Evolutionary conservation across 106 monocot species (phyloP), one percentile per base, ranked within the genome.

Genomic region (Acorus gramineus): DNA sequence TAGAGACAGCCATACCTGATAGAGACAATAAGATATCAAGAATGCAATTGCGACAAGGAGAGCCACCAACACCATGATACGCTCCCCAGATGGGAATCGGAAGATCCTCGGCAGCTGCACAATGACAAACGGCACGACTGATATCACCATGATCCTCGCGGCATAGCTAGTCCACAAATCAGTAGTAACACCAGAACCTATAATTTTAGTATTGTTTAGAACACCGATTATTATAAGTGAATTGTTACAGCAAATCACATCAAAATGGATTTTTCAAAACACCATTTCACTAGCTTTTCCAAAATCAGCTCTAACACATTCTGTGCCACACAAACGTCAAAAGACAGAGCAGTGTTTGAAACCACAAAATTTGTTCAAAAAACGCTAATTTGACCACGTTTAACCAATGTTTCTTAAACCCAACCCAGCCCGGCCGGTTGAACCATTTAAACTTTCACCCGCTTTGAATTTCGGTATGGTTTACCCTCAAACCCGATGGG

Each of bases 131-230:
- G 89, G 95, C 60, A 96, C 14, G 57, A 91, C 50, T n/a, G 96
- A 91, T 77, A 91, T 71, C 44, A 77, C 61, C 96, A 96, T 91
- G 65, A 96, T 96, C 68, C 78, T 87, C 68, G 96, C 90, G 62
- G 90, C 87, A 81, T 96, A 73, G 64, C 85, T 87, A 53, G 96
- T 96, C 51, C 71, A 83, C 57, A 83, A 2, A 79, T 96, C 96
- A 75, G 81, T 84, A 11, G 96, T 70, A 57, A 89, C 57, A 54
- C 86, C 96, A 72, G 85, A 87, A 47, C 82, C 87, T 91, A 74
- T 46, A 78, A 66, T 53, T 49, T 47, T 11, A 61, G 44, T 28
- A 28, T 28, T 28, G 28, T 28, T 28, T 28, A 28, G 28, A 28
- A 28, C 28, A 28, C 28, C 28, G 28, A 28, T 28, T 28, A 28